Conservation (phyloP, 331 rosid species). For the Dryas integrifolia region DNA sequence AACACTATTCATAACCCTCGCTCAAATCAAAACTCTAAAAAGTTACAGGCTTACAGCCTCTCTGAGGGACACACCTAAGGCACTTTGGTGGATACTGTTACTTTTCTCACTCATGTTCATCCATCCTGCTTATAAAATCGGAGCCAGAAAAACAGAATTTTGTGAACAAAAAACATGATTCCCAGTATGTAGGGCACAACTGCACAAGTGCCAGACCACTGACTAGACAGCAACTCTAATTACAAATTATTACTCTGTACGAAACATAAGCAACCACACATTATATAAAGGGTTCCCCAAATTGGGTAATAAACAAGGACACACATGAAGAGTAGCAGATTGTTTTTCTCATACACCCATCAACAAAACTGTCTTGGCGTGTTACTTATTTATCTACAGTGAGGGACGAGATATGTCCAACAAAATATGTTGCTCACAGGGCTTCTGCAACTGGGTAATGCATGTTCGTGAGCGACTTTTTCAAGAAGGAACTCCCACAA, state of each 20-base stretch:
- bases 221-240: neutral
- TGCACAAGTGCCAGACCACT: neutral
- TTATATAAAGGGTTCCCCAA: neutral
- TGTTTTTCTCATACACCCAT: constrained; percentile 1
- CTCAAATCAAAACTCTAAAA: no score
- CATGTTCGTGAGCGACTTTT: constrained; percentile 53
- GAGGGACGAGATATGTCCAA: neutral
- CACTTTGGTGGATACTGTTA: no score
- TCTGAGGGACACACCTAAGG: no score
- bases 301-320: neutral
- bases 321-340: neutral
- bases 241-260: neutral
- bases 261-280: neutral
- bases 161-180: neutral
- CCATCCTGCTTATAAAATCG: no score
- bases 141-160: no score
- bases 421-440: constrained; percentile 32
- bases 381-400: constrained; percentile 51
- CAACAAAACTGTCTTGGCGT: neutral
- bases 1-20: no score
- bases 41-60: no score
- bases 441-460: constrained; percentile 78
- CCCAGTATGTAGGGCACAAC: no score
- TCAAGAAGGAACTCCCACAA: constrained; percentile 70
- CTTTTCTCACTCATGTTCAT: no score